Evolutionary conservation across 495 filamentous ascomycete genomes (phyloP), one percentile per base, ranked within the genome.

Genomic region (Neurospora sp.): DNA sequence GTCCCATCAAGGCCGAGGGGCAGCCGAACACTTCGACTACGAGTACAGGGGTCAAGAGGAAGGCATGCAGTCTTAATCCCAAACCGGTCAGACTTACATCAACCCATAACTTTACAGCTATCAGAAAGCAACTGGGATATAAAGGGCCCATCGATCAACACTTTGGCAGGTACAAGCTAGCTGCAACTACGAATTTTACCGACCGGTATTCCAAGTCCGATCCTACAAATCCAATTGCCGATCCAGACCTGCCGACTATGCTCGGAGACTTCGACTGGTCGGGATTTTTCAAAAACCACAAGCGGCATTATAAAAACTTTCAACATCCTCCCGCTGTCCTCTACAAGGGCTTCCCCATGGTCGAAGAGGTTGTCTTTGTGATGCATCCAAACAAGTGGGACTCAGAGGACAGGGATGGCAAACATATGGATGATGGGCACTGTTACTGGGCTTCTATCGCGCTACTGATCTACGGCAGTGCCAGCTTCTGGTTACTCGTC

Each of bases 401-500:
- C 1, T 27, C 8, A 0, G 3, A 12, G 69, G 71, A 77, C 41
- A 59, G 7, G 5, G 4, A 74, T 22, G 41, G 71, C 8, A 73
- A 76, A 40, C 22, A 39, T 31, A 53, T 73, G 14, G 42, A 46
- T 12, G 48, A 71, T 39, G 69, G 76, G 8, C 35, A 75, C n/a
- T 79, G 78, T 72, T 74, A 76, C 71, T 75, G 73, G 74, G 31
- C 69, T 20, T 20, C 78, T 10, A 10, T 75, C 1, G 75, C 77
- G 22, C 46, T 78, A 1, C 59, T 77, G 3, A 1, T 78, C 11
- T 78, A 74, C 46, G 79, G 79, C 31, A 74, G 44, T 10, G 22
- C 73, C 16, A 40, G 39, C 48, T 65, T 31, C 37, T 80, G 79
- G 79, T 40, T 77, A 7, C 71, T 73, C 6, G 75, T 80, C 73